Base-by-base conservation (phyloP, 2,329 filamentous ascomycete genomes). In the Fusarium sp. region DNA sequence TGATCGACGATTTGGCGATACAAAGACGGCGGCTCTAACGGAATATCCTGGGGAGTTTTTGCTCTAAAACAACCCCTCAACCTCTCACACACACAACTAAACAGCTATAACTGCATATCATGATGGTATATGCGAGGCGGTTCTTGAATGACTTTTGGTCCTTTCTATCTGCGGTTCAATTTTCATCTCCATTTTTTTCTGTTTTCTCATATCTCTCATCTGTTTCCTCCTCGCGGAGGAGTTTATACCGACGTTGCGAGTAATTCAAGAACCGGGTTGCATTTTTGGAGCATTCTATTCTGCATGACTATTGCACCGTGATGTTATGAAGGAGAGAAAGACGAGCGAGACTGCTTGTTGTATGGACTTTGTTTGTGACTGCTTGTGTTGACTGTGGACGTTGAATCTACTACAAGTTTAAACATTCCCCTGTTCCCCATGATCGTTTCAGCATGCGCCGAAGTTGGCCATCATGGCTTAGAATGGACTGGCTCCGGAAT, bases 131-230 rank as follows among this genome's bases (percentile, higher is more conserved):
- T 70, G 73, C 71, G 65, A 75, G 70, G 70, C 70, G 74, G 70
- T 77, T 76, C 68, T 74, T 75, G 73, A 75, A 70, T 65, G 68
- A 73, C 57, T 63, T 75, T 70, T 70, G 59, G 67, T 75, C 75
- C 76, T 66, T 65, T 61, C 67, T 65, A 64, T 74, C 58, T 70
- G 57, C 61, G 53, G 61, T 61, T 62, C 33, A 56, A 67, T 71
- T 68, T 69, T 68, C 67, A 51, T 68, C 46, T 62, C 10, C 57
- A 56, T 60, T 68, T 61, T 64, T 65, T 64, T 68, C 56, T 68
- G 67, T 68, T 71, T 70, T 55, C 57, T 70, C 67, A 70, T 58
- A 70, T 65, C 61, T 67, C 65, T 58, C 49, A 31, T 36, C 31
- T 71, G 55, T 67, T 61, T 58, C 67, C 70, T 74, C 71, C 69